Base-by-base conservation (phyloP, 1,284 basidiomycete species). In the Tremellales sp. region DNA sequence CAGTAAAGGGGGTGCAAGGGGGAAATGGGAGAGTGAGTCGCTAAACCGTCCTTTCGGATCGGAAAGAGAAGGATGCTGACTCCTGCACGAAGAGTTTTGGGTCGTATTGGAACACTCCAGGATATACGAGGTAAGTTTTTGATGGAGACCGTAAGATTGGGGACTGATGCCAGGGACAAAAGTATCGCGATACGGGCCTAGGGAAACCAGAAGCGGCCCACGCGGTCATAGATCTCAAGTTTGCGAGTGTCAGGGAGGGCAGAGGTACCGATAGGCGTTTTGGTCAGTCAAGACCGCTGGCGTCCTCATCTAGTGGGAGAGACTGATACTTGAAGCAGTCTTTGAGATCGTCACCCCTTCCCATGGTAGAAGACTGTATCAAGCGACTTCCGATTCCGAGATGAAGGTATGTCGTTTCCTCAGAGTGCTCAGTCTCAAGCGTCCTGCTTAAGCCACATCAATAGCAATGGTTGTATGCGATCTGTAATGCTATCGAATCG, bases 291-390 rank as follows among this genome's bases (percentile, higher is more conserved):
- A n/a, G n/a, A n/a, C n/a, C n/a, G n/a, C n/a, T n/a, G n/a, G 5
- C 22, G 35, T 28, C 19, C n/a, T 7, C 7, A 6, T 16, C 13
- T 14, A 19, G 3, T 22, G 6, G 26, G 36, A 40, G 4, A 25
- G n/a, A 24, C 16, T 13, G 10, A 16, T 14, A 8, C 14, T 18
- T 36, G 8, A 6, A 25, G 6, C 34, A 69, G 71, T 69, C 3
- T 79, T 79, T 54, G 77, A 78, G 60, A 71, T 79, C 19, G 70
- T 78, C 19, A 78, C 77, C 4, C 74, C 76, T 1, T 68, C 73
- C 34, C 63, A 70, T 25, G 65, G 68, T 9, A 61, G 75, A 18
- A 55, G 77, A 25, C 64, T 77, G 54, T 79, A 76, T 57, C 77
- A 79, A 56, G 75, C 77, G 3, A 69, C 72, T 0, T 74, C 71